These are phyloP conservation scores for Petunia secreta DNA, from an alignment of 257 asterid species.

Conservation along the genomic window DNA sequence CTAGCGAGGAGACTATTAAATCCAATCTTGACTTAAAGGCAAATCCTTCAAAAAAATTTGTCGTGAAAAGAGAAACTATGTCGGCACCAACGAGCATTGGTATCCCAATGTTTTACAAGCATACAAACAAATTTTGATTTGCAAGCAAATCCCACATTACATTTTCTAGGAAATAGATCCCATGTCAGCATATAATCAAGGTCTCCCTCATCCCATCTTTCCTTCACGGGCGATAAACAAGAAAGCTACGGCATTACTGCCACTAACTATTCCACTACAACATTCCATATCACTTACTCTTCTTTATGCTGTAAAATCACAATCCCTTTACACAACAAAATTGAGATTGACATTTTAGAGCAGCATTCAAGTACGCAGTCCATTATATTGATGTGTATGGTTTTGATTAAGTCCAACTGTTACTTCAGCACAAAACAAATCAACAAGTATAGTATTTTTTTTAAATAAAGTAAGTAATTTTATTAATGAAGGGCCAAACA, in stretches of 20 bases:
- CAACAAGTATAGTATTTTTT: background rate
- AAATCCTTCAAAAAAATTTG: slow-evolving; percentile 1
- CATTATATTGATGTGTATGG: slow-evolving; percentile 14
- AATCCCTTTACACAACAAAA: background rate
- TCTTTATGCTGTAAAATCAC: background rate
- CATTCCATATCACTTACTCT: background rate
- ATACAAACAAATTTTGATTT: background rate
- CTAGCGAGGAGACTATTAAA: background rate
- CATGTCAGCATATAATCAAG: slow-evolving; percentile 1
- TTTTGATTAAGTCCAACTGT: background rate
- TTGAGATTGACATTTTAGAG: background rate
- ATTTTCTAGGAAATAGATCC: background rate
- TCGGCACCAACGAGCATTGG: background rate
- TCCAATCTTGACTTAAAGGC: background rate
- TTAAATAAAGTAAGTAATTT: too few relatives aligned
- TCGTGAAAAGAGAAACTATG: slow-evolving; percentile 5
- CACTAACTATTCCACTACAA: background rate
- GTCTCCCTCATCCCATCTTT: slow-evolving; percentile 20
- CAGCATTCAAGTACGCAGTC: slow-evolving; percentile 11
- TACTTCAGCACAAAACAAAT: background rate
- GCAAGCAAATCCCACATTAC: background rate
- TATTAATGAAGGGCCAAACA: too few relatives aligned
- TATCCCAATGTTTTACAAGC: background rate
- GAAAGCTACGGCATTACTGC: background rate
- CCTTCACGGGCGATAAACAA: background rate